These are phyloP conservation scores for Punica granatum DNA, from an alignment of 345 rosid species.

Conservation along the genomic window DNA sequence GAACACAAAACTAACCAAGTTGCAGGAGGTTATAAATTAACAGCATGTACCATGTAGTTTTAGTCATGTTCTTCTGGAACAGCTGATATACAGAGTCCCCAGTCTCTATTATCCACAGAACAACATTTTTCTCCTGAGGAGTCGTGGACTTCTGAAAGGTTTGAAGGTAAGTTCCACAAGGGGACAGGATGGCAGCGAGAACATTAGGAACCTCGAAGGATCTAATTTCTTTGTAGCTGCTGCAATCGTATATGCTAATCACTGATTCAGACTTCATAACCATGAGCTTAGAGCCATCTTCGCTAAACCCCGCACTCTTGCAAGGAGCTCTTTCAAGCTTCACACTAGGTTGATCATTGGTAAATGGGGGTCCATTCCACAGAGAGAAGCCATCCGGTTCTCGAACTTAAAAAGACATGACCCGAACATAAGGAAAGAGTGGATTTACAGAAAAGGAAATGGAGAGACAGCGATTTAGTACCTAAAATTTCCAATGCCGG, in stretches of 20 bases:
- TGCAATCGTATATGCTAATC: constrained; percentile 54
- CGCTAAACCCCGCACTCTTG: constrained; percentile 48
- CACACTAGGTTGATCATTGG: constrained; percentile 42
- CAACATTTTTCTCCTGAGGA: constrained; percentile 78
- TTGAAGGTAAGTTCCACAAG: constrained; percentile 73
- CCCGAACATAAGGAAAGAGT: background rate
- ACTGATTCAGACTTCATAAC: constrained; percentile 47
- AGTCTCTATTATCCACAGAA: constrained; percentile 51
- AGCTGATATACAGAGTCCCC: constrained; percentile 65
- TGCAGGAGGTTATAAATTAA: background rate
- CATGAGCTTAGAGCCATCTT: constrained; percentile 70
- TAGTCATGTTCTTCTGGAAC: constrained; percentile 74
- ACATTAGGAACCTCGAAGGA: constrained; percentile 53
- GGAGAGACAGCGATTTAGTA: constrained; percentile 15
- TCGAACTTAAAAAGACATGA: constrained; percentile 36
- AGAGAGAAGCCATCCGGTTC: constrained; percentile 66
- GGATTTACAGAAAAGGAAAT: background rate
- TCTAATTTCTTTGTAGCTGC: constrained; percentile 46
- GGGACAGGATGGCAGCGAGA: constrained; percentile 56
- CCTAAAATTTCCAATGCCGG: constrained; percentile 75
- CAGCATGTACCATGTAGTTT: constrained; percentile 55
- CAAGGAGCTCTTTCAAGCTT: constrained; percentile 63
- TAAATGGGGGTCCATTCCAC: constrained; percentile 89
- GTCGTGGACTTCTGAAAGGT: constrained; percentile 73
- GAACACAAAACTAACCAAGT: background rate